Evolutionary conservation across 164 flowering plant genomes (phyloP), one percentile per base, ranked within the genome.

Genomic region (Vitis rupestris): DNA sequence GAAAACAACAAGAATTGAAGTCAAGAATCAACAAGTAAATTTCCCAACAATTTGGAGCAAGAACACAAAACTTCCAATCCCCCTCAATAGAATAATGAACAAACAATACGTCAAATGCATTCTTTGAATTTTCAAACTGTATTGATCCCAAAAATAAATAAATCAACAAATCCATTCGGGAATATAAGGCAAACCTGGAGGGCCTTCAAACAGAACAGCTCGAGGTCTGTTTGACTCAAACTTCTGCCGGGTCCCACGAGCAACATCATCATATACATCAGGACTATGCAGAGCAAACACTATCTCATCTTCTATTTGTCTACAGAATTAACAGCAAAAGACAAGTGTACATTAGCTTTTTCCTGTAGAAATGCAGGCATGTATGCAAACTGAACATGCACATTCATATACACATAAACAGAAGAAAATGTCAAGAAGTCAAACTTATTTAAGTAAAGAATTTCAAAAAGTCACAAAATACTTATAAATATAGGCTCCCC

Each of bases 171-270:
- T 12, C 60, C 12, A 29, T n/a, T 57, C 27, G 17, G 67, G 50
- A 4, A 3, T 30, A 58, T 14, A 68, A 50, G 61, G 48, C 74
- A 75, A 73, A 93, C 99, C 98, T 87, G 99, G 99, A 75, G 99
- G 98, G 67, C 99, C 99, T 82, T 95, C 99, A 83, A 93, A 95
- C 67, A 93, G 93, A 63, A 95, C 97, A 23, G 98, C 98, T 50
- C 97, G 89, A 68, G 99, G 99, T 70, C 98, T 85, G 76, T 93
- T 95, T 4, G 98, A 81, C 82, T 93, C 99, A 80, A 91, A 95
- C 78, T 91, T 95, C 14, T 82, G 77, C 47, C 99, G 82, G 51
- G 99, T 95, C 48, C 97, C 98, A 79, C 85, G 96, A 67, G 98
- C 99, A 78, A 95, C 89, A 68, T 87, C 89, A 83, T 95, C 97